Base-by-base conservation (phyloP, 495 filamentous ascomycete genomes). In the Cercophora scortea region DNA sequence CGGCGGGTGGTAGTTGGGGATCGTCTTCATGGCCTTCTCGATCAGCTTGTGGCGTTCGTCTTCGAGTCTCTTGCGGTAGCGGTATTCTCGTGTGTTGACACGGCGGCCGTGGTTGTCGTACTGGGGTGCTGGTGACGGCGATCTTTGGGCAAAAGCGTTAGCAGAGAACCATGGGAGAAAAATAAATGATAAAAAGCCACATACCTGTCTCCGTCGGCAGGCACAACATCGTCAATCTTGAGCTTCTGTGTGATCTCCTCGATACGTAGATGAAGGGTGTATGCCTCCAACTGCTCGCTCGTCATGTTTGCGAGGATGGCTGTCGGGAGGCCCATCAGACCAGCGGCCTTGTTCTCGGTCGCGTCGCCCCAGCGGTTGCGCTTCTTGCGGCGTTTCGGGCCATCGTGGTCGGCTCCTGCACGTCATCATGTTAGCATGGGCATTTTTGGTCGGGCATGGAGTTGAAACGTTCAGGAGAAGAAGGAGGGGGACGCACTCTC, bases 231-330 rank as follows among this genome's bases (percentile, higher is more conserved):
- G 70, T 95, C 91, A 68, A 98, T 98, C 60, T 89, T 83, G 57
- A 98, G 84, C 79, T 97, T 97, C 75, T 98, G 91, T 66, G 89
- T 96, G 61, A 98, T 98, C 72, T 98, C 93, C 68, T 96, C 90
- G 57, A 98, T 94, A 66, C 93, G 89, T 57, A 98, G 73, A 68
- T 98, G 91, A 51, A 96, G 72, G 15, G 89, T 89, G 64, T 98
- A 98, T 15, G 93, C 93, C 70, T 98, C 93, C 42, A 96, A 81
- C 73, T 98, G 93, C 73, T 98, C 93, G 67, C 81, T 90, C 44
- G 93, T 97, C 89, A 98, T 96, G 70, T 90, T 88, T 45, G 89
- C 89, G 68, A 88, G 86, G 73, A 98, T 96, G 68, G 90, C 86
- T 15, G 92, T 96, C 34, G 93, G 89, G 63, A 98, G 81, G 53